phyloP scores from a whole-genome alignment of 345 rosid species.

The Euphorbia peplus region DNA sequence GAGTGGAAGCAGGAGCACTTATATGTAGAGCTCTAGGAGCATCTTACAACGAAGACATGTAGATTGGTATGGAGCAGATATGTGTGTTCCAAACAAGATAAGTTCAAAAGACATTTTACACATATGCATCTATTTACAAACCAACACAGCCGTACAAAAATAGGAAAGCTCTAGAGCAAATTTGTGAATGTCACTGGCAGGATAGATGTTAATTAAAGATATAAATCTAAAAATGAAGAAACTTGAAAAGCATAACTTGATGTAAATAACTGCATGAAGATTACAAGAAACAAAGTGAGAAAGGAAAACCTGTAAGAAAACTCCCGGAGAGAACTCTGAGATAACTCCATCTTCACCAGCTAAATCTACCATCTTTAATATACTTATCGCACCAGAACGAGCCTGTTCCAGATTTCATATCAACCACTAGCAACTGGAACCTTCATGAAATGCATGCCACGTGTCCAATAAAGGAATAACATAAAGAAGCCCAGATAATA shows the following conservation, averaged over 20 bases:
- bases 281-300: background rate
- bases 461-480: background rate
- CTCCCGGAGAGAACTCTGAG: constrained; percentile 82
- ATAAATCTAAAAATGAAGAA: constrained; percentile 8
- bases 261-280: constrained; percentile 3
- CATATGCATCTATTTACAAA: background rate
- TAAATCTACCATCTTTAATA: constrained; percentile 61
- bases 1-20: background rate
- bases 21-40: background rate
- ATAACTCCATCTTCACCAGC: constrained; percentile 71
- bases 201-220: background rate
- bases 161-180: background rate
- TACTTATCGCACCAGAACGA: constrained; percentile 62
- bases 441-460: constrained; percentile 15
- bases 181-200: background rate
- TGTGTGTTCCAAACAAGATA: background rate
- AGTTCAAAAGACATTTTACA: background rate
- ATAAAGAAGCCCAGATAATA: background rate
- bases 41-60: background rate
- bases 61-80: background rate
- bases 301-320: constrained; percentile 77
- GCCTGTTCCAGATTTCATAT: constrained; percentile 47
- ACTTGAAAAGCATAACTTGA: background rate
- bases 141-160: background rate
- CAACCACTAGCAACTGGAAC: constrained; percentile 16